phyloP scores from a whole-genome alignment of 2,329 filamentous ascomycete genomes.

The Botrytis porri region DNA sequence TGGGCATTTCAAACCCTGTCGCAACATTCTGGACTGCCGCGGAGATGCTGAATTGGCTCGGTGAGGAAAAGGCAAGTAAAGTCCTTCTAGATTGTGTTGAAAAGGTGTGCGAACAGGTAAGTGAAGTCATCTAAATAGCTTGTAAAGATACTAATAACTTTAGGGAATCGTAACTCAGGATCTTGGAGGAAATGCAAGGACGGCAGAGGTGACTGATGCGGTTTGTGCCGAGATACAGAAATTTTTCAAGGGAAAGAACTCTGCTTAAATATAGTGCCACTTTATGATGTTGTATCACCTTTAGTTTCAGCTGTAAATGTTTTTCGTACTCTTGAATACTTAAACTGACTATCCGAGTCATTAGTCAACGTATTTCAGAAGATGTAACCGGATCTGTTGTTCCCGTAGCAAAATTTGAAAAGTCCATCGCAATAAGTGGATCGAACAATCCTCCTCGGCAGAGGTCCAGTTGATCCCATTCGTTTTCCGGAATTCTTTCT shows the following conservation, averaged over 20 bases:
- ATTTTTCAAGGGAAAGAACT: background rate
- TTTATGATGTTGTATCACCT: background rate
- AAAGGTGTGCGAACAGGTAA: conserved; percentile 45
- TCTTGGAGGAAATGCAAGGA: conserved; percentile 45
- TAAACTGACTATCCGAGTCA: background rate
- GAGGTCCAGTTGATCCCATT: background rate
- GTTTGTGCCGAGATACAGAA: conserved; percentile 33
- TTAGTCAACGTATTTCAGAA: background rate
- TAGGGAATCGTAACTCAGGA: conserved; percentile 39
- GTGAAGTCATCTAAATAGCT: background rate
- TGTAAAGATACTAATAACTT: background rate
- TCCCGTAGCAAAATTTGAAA: background rate
- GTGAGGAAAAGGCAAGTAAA: conserved; percentile 49
- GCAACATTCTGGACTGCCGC: conserved; percentile 57
- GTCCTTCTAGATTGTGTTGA: conserved; percentile 52
- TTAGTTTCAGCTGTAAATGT: background rate
- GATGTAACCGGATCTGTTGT: background rate
- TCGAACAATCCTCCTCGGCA: background rate
- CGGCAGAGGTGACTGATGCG: conserved; percentile 31
- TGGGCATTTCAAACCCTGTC: conserved; percentile 55
- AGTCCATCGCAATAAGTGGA: background rate
- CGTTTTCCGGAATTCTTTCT: background rate
- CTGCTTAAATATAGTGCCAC: background rate
- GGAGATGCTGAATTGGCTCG: conserved; percentile 58
- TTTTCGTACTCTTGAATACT: background rate